A percentile compares a stretch with the other conserved stretches of the same genome.
Conservation (phyloP, 345 rosid species). For the Populus alba region DNA sequence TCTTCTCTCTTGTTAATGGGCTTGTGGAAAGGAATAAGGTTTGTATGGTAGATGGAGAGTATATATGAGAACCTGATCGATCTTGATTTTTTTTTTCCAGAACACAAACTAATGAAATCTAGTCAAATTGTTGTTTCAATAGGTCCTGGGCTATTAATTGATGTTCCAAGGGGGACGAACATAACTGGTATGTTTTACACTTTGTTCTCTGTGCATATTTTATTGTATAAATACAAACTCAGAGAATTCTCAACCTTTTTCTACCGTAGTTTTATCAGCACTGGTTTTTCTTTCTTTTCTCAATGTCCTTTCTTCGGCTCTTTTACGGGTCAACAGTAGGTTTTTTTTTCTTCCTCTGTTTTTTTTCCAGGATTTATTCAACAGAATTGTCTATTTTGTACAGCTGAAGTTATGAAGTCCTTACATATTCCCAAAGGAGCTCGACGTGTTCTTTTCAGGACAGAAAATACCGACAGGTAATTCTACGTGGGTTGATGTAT, state of each 20-base stretch:
- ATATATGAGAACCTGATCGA: too few species aligned
- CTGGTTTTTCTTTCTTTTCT: not conserved
- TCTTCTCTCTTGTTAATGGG: not conserved
- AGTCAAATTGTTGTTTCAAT: not conserved
- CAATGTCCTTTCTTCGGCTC: not conserved
- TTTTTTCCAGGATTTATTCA: not conserved
- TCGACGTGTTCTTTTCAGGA: slow-evolving; percentile 81
- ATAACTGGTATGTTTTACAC: slow-evolving; percentile 55
- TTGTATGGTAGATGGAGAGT: too few species aligned
- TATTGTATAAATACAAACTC: not conserved
- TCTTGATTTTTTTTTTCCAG: too few species aligned
- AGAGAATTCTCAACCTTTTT: too few species aligned
- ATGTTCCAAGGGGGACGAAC: slow-evolving; percentile 60
- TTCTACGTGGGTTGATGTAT: not conserved
- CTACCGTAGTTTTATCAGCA: too few species aligned
- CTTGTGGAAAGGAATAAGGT: too few species aligned
- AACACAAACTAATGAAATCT: too few species aligned
- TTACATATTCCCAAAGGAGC: slow-evolving; percentile 72
- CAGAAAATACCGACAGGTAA: slow-evolving; percentile 81
- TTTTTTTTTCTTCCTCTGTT: not conserved
- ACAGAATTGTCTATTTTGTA: not conserved
- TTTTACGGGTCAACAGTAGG: not conserved
- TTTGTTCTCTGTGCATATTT: not conserved
- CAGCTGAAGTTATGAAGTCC: slow-evolving; percentile 86
- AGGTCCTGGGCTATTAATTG: slow-evolving; percentile 59